Conservation (phyloP, 169 alveolate species). For the Neospora caninum region DNA sequence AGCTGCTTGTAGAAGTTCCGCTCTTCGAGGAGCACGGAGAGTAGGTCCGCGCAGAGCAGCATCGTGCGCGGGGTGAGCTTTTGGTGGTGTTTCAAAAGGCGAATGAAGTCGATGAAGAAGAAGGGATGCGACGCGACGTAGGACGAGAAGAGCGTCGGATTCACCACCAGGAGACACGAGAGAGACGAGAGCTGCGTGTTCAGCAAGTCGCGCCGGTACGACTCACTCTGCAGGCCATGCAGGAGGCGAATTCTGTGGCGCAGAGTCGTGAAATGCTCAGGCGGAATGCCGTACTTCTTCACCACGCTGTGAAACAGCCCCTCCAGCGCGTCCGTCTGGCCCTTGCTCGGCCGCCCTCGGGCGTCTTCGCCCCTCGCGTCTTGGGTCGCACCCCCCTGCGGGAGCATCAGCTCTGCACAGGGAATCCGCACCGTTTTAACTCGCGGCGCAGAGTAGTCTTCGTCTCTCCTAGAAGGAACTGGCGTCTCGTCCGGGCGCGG, state of each 20-base stretch:
- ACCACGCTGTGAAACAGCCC: neutral
- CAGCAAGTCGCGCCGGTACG: conserved; percentile 50
- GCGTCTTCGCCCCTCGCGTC: conserved; percentile 18
- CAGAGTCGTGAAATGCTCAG: conserved; percentile 9
- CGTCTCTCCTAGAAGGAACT: neutral
- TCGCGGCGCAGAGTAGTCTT: neutral
- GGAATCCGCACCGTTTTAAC: conserved; percentile 33
- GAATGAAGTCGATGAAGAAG: conserved; percentile 52
- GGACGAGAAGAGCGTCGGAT: conserved; percentile 39
- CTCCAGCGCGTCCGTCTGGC: neutral
- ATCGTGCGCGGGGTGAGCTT: conserved; percentile 53
- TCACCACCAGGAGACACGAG: conserved; percentile 46
- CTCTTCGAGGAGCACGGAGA: conserved; percentile 59
- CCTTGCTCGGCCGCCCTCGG: conserved; percentile 40
- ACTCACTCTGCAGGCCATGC: conserved; percentile 56
- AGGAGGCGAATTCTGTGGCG: conserved; percentile 60
- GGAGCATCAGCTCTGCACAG: conserved; percentile 56
- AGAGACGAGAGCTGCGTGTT: conserved; percentile 50
- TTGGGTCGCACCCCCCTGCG: neutral
- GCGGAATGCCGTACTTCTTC: conserved; percentile 8
- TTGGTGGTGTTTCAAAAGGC: conserved; percentile 48
- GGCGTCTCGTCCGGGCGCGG: neutral
- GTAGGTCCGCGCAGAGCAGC: conserved; percentile 58
- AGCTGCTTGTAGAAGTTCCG: conserved; percentile 42
- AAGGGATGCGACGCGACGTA: conserved; percentile 46